These are phyloP conservation scores for Cercospora zeae-maydis DNA, from an alignment of 2,329 filamentous ascomycete species.

Conservation along the genomic window DNA sequence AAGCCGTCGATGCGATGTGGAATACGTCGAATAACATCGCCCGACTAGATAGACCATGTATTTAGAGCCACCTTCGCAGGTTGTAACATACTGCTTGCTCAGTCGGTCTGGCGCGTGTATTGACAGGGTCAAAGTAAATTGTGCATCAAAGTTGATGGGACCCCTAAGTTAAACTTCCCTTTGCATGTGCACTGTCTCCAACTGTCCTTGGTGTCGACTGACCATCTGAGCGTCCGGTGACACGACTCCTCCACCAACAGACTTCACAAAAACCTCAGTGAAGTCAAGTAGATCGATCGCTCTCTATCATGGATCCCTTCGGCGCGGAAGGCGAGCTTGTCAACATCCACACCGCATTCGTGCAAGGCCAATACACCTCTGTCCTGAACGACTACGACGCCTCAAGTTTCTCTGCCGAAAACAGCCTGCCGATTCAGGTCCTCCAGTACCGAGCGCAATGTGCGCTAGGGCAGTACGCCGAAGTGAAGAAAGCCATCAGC, in stretches of 20 bases:
- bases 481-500: constrained; percentile 66
- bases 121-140: neutral
- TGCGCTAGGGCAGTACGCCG: constrained; percentile 71
- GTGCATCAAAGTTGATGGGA: neutral
- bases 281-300: neutral
- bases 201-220: neutral
- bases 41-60: constrained; percentile 3
- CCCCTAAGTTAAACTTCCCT: neutral
- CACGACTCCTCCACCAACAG: neutral
- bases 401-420: constrained; percentile 71
- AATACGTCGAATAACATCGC: neutral
- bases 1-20: neutral
- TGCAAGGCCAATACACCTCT: constrained; percentile 77
- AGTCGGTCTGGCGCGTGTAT: neutral
- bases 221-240: too few species aligned
- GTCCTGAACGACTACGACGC: constrained; percentile 78
- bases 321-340: constrained; percentile 64
- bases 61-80: neutral
- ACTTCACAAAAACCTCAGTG: neutral
- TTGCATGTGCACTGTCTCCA: constrained; percentile 1
- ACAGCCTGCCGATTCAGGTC: constrained; percentile 70
- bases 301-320: constrained; percentile 57
- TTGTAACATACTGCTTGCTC: neutral
- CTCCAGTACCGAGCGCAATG: constrained; percentile 79
- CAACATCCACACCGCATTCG: constrained; percentile 64